phyloP scores from a whole-genome alignment of 345 rosid species.

The Eucalyptus cloeziana region DNA sequence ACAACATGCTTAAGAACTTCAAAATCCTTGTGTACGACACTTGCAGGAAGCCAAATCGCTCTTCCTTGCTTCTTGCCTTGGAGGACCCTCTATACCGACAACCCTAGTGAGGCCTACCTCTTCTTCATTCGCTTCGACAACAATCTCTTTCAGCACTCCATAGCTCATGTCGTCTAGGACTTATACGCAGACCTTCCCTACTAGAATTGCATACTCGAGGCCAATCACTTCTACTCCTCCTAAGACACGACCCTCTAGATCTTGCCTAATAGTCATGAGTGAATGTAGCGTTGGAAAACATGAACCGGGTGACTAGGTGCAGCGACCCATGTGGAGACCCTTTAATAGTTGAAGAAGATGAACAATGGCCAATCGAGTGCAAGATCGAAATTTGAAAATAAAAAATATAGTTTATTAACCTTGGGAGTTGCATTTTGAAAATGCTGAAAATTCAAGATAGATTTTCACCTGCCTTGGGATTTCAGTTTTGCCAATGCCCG shows the following conservation, averaged over 20 bases:
- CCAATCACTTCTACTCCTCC: conserved; percentile 38
- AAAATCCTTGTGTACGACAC: conserved; percentile 18
- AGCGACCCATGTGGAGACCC: not conserved
- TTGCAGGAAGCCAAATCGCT: conserved; percentile 3
- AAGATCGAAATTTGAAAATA: too few species aligned
- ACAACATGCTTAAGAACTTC: conserved; percentile 25
- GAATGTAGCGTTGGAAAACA: too few species aligned
- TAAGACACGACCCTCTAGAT: not conserved
- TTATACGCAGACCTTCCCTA: conserved; percentile 20
- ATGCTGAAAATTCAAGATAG: not conserved
- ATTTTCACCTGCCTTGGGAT: not conserved
- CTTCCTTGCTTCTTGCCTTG: conserved; percentile 21
- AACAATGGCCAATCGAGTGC: not conserved
- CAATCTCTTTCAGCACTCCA: conserved; percentile 6
- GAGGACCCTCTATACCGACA: conserved; percentile 13
- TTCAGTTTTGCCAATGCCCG: too few species aligned
- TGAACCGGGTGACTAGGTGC: too few species aligned
- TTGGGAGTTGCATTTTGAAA: not conserved
- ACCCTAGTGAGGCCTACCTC: conserved; percentile 34
- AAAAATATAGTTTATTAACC: too few species aligned
- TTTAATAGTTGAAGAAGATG: too few species aligned
- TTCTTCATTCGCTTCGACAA: conserved; percentile 33
- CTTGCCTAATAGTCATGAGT: too few species aligned
- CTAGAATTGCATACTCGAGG: conserved; percentile 49
- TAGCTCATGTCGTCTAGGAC: conserved; percentile 5